Conservation (phyloP, 306 rosid species). For the Cicer bijugum region DNA sequence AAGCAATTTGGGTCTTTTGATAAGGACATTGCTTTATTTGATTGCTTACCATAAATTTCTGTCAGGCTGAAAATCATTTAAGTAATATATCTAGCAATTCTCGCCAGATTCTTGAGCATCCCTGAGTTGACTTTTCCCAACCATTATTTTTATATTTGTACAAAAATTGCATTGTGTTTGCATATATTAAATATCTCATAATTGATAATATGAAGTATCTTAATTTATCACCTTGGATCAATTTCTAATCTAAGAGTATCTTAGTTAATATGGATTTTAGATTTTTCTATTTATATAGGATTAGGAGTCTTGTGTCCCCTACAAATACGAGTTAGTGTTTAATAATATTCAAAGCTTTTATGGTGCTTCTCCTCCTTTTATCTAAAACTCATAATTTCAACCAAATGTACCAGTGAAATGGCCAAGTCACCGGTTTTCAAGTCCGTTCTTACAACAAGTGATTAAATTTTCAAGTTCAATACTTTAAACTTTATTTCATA, state of each 20-base stretch:
- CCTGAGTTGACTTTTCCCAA: neutral
- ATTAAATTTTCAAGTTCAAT: constrained; percentile 30
- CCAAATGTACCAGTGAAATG: neutral
- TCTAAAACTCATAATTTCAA: neutral
- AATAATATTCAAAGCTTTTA: neutral
- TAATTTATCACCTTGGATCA: neutral
- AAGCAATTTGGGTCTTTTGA: neutral
- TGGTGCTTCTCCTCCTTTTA: neutral
- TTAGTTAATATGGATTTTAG: neutral
- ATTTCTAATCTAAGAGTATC: neutral
- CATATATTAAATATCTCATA: too few species aligned
- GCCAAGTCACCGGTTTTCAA: neutral
- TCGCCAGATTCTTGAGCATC: neutral
- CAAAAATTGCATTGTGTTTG: neutral
- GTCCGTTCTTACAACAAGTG: constrained; percentile 23
- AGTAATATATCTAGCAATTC: neutral
- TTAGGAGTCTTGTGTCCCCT: neutral
- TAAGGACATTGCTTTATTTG: neutral
- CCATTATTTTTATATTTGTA: neutral
- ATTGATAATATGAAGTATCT: neutral
- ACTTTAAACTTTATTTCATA: constrained; percentile 11
- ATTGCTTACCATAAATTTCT: neutral
- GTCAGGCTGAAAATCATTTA: neutral
- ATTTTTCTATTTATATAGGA: neutral
- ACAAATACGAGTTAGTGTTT: neutral